Base-by-base conservation (phyloP, 1,284 basidiomycete species). In the Sutorius eximius region DNA sequence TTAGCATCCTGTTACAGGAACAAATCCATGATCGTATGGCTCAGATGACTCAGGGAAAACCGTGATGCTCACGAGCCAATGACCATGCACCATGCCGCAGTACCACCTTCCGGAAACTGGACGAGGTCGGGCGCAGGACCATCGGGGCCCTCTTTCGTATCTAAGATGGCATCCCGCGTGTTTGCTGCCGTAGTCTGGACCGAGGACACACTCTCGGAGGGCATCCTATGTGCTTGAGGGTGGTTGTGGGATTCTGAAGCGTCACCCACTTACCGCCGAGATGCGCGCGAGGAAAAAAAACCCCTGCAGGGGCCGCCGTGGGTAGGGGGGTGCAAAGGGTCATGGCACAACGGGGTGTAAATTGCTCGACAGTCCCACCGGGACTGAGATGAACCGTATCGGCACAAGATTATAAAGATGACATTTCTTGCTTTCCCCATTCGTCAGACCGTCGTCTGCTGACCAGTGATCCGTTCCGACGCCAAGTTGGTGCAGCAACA, bases 81-180 rank as follows among this genome's bases (percentile, higher is more conserved):
- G 30, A 71, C 58, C 5, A 56, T 56, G 36, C 57, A 46, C 67
- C 66, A 69, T 4, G 69, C 67, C 12, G 53, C 57, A 4, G 50
- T 46, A 0, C 67, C 67, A 13, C 67, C 70, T 55, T 72, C 67
- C 0, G 69, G 69, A 40, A 69, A 71, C 18, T 57, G 59, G 29
- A 18, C 22, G 13, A 8, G 30, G 4, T 51, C 48, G 5, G 3
- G 8, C 2, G 3, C 33, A 2, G 13, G 11, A 33, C 45, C 30
- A 10, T 49, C 49, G 13, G n/a, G 15, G 9, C 51, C 49, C 10
- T 56, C 42, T 27, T 47, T 52, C 8, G 7, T 16, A 24, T 55
- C 33, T 7, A 38, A 32, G 34, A 27, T 34, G 16, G 24, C 11
- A 7, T 6, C 3, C 10, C 27, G 11, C 27, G 43, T 24, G 36